A percentile compares a stretch with the other conserved stretches of the same genome.
Conservation (phyloP, 2,329 filamentous ascomycete genomes). For the Parastagonospora nodorum region DNA sequence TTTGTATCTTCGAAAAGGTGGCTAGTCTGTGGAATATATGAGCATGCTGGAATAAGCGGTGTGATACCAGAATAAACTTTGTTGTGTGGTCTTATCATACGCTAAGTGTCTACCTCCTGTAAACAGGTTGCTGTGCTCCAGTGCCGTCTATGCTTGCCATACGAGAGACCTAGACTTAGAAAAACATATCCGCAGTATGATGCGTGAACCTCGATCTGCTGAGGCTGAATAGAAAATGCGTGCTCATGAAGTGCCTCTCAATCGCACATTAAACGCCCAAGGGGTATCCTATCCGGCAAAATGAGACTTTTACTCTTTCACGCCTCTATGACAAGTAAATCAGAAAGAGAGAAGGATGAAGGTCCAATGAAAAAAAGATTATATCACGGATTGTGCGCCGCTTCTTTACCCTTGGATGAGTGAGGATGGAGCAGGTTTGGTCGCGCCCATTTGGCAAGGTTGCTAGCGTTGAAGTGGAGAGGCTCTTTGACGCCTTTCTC, state of each 20-base stretch:
- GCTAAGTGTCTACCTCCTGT: constrained; percentile 3
- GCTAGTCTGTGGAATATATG: neutral
- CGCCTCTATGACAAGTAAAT: constrained; percentile 16
- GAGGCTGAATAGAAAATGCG: neutral
- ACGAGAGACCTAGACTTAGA: neutral
- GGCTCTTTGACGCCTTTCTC: constrained; percentile 47
- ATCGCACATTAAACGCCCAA: constrained; percentile 23
- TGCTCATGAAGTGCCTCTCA: constrained; percentile 1
- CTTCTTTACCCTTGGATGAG: constrained; percentile 45
- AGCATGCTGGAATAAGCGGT: constrained; percentile 1
- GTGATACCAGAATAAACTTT: constrained; percentile 8
- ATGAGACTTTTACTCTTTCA: constrained; percentile 25
- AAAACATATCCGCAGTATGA: neutral
- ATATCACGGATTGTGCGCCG: constrained; percentile 18
- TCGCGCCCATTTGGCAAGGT: constrained; percentile 40
- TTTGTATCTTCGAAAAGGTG: neutral
- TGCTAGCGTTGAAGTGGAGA: constrained; percentile 46
- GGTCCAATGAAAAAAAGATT: neutral
- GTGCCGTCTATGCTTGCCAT: constrained; percentile 12
- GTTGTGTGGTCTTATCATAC: constrained; percentile 10
- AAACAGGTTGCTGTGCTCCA: constrained; percentile 3
- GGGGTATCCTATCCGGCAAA: constrained; percentile 28
- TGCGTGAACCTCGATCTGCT: neutral
- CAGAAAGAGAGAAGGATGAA: constrained; percentile 4
- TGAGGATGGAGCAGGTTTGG: constrained; percentile 40